Evolutionary conservation across 371 early-diverging fungal species (phyloP).

Genomic region (Mucor ambiguus): DNA sequence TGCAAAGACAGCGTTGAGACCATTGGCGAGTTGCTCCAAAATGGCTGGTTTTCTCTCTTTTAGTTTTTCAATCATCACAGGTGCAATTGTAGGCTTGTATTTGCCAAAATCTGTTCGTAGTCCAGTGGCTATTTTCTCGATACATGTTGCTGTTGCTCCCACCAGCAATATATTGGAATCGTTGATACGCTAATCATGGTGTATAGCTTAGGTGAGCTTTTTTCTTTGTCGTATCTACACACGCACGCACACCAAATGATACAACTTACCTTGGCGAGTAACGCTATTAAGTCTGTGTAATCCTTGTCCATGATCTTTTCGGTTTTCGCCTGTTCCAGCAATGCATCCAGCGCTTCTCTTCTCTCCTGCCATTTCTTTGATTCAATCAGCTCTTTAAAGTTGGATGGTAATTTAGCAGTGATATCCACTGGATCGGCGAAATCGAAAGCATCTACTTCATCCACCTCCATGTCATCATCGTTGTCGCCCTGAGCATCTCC

Average conservation of each 20-base stretch:
- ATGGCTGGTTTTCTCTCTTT: slow-evolving; percentile 94
- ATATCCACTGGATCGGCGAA: slow-evolving; percentile 92
- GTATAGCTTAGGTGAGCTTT: not conserved
- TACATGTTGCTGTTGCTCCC: slow-evolving; percentile 76
- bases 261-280: slow-evolving; percentile 73
- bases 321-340: slow-evolving; percentile 70
- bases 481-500: slow-evolving; percentile 14
- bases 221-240: too few relatives aligned
- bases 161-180: slow-evolving; percentile 91
- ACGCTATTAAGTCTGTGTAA: slow-evolving; percentile 80
- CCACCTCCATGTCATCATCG: slow-evolving; percentile 45
- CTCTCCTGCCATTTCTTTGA: slow-evolving; percentile 97
- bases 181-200: slow-evolving; percentile 59
- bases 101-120: slow-evolving; percentile 78
- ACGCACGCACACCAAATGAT: not conserved
- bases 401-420: slow-evolving; percentile 77
- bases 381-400: slow-evolving; percentile 75
- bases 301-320: slow-evolving; percentile 81
- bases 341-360: slow-evolving; percentile 84
- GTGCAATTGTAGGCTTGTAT: slow-evolving; percentile 71
- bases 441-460: slow-evolving; percentile 61
- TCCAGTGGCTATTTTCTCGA: slow-evolving; percentile 86
- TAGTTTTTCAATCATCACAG: slow-evolving; percentile 83
- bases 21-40: slow-evolving; percentile 77
- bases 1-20: slow-evolving; percentile 84